Evolutionary conservation across 2,329 filamentous ascomycete species (phyloP).

Genomic region (Epichloe sp.): DNA sequence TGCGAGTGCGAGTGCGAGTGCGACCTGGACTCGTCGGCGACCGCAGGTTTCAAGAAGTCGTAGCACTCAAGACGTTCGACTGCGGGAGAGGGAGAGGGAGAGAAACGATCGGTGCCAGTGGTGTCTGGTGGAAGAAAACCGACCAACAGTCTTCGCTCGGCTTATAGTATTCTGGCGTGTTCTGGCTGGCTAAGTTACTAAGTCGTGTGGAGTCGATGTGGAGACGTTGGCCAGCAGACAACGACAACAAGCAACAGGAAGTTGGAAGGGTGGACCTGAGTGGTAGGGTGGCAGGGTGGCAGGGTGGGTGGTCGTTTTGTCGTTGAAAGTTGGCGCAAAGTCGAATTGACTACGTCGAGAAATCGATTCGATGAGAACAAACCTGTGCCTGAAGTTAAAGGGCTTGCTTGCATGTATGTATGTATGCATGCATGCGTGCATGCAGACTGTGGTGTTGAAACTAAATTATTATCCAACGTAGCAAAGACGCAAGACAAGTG

Average conservation of each 20-base stretch:
- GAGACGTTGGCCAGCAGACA: not conserved
- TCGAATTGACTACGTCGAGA: not conserved
- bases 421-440: no score
- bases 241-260: not conserved
- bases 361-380: not conserved
- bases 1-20: not conserved
- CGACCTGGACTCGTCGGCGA: slow-evolving; percentile 1
- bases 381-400: not conserved
- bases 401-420: no score
- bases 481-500: not conserved
- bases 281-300: no score
- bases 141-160: not conserved
- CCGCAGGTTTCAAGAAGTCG: not conserved
- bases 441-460: not conserved
- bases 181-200: not conserved
- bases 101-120: not conserved
- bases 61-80: not conserved
- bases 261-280: not conserved
- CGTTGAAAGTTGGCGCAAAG: not conserved
- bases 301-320: no score
- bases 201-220: not conserved
- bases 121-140: not conserved
- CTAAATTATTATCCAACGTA: not conserved
- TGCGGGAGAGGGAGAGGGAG: not conserved
- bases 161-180: not conserved